Evolutionary conservation across 73 alveolate genomes (phyloP).

Genomic region (Breviolum minutum): DNA sequence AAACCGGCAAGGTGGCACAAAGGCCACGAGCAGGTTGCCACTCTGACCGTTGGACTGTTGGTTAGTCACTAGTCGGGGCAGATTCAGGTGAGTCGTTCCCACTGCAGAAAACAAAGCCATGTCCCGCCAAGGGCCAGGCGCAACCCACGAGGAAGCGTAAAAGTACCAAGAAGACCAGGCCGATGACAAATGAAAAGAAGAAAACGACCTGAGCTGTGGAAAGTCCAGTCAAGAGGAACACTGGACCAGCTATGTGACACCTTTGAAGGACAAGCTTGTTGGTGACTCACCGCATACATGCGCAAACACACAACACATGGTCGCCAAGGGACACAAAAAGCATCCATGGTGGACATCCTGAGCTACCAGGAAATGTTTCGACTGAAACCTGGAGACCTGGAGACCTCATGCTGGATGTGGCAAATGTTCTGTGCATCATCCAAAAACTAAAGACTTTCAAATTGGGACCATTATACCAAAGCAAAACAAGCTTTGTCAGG

Average conservation of each 20-base stretch:
- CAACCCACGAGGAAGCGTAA: conserved; percentile 75
- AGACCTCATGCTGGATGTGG: too few relatives aligned
- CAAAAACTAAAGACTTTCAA: too few relatives aligned
- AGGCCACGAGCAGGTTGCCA: background rate
- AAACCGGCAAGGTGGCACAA: background rate
- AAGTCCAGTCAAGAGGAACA: background rate
- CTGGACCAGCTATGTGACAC: background rate
- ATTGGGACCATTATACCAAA: too few relatives aligned
- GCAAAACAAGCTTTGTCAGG: too few relatives aligned
- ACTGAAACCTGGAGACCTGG: too few relatives aligned
- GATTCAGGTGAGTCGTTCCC: background rate
- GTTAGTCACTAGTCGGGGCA: too few relatives aligned
- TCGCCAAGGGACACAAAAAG: background rate
- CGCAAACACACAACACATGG: too few relatives aligned
- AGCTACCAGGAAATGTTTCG: background rate
- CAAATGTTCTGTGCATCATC: too few relatives aligned
- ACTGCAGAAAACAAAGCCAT: background rate
- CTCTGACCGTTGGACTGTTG: background rate
- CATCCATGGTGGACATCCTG: conserved; percentile 89
- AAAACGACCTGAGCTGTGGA: conserved; percentile 9
- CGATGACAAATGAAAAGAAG: conserved; percentile 67
- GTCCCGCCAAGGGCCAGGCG: background rate
- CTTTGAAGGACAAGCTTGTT: background rate
- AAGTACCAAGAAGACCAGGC: conserved; percentile 69
- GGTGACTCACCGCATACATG: too few relatives aligned